Evolutionary conservation across 176 grass and related monocot genomes (phyloP).

Genomic region (Carex littledalei): DNA sequence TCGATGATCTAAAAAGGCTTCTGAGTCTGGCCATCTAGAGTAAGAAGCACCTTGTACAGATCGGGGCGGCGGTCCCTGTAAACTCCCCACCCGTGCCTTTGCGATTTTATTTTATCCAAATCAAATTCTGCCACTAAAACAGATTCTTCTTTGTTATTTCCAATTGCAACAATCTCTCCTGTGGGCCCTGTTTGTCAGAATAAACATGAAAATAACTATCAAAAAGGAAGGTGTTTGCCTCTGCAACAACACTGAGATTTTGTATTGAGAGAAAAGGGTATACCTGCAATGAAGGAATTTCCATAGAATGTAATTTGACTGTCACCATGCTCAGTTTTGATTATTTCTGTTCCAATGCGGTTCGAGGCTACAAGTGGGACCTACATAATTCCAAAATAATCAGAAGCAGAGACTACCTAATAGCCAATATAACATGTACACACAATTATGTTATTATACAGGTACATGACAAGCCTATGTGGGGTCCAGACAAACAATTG

Average conservation of each 20-base stretch:
- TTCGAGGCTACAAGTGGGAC: conserved; percentile 89
- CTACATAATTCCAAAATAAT: conserved; percentile 34
- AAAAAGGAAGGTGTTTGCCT: not conserved
- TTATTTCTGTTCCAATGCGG: conserved; percentile 73
- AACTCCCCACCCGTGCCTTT: conserved; percentile 72
- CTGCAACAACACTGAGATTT: not conserved
- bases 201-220: conserved; percentile 4
- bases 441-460: not conserved
- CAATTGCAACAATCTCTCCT: conserved; percentile 78
- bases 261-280: not conserved
- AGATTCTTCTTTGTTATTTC: conserved; percentile 77
- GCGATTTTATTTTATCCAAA: conserved; percentile 66
- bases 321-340: conserved; percentile 79
- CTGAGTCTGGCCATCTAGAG: conserved; percentile 54
- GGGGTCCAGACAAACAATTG: not conserved
- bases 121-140: conserved; percentile 72
- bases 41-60: conserved; percentile 72
- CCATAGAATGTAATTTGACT: conserved; percentile 76
- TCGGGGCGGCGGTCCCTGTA: conserved; percentile 84
- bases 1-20: not conserved
- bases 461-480: not conserved
- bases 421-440: not conserved
- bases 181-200: conserved; percentile 42
- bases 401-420: not conserved
- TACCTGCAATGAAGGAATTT: conserved; percentile 91